Conservation (phyloP, 805 yeast species). For the Wickerhamiella bombiphila region DNA sequence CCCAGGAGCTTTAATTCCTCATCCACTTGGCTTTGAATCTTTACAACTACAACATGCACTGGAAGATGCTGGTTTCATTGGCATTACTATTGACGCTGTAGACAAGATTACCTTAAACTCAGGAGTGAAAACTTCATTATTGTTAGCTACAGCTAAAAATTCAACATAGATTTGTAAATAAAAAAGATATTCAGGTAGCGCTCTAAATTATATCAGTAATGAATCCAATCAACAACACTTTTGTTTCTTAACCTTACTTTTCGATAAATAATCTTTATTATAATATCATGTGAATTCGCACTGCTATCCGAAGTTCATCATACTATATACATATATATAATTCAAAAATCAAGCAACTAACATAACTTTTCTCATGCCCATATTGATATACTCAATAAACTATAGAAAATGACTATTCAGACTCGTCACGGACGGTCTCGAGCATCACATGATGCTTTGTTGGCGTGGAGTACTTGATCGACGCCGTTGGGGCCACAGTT, state of each 20-base stretch:
- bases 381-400: too few relatives aligned
- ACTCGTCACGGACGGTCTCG: constrained; percentile 11
- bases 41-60: neutral
- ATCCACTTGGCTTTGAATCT: neutral
- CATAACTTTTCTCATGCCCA: neutral
- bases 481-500: neutral
- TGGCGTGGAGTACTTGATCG: neutral
- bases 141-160: too few relatives aligned
- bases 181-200: too few relatives aligned
- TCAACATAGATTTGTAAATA: too few relatives aligned
- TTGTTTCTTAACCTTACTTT: too few relatives aligned
- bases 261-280: too few relatives aligned
- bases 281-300: too few relatives aligned
- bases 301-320: too few relatives aligned
- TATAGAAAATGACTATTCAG: neutral
- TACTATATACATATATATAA: too few relatives aligned
- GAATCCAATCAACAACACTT: too few relatives aligned
- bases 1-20: neutral
- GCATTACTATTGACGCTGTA: neutral
- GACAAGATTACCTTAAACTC: neutral
- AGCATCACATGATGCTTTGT: constrained; percentile 12
- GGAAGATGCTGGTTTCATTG: neutral
- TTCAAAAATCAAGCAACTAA: neutral
- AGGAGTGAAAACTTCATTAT: too few relatives aligned
- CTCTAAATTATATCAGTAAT: too few relatives aligned